Conservation (phyloP, 805 yeast species). For the Tetrapisispora nanseiensis region DNA sequence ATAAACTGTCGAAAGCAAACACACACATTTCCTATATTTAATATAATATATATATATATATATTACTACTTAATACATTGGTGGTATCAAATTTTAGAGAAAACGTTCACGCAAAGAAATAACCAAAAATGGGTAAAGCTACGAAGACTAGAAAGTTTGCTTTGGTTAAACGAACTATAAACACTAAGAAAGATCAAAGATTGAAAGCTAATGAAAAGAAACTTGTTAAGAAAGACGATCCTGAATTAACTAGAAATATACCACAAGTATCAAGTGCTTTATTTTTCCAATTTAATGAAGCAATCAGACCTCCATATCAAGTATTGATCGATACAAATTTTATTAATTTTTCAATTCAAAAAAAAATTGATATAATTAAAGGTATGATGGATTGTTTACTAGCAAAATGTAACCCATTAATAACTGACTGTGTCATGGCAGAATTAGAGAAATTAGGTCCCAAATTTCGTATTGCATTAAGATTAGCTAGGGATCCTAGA, state of each 20-base stretch:
- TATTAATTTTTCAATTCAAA: constrained; percentile 91
- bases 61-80: too few relatives aligned
- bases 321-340: constrained; percentile 93
- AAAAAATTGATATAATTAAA: constrained; percentile 86
- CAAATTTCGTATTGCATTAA: constrained; percentile 83
- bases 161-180: constrained; percentile 74
- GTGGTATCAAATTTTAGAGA: too few relatives aligned
- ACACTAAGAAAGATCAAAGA: constrained; percentile 57
- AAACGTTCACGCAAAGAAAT: too few relatives aligned
- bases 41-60: too few relatives aligned
- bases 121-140: constrained; percentile 75
- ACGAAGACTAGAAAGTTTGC: constrained; percentile 96
- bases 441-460: constrained; percentile 95
- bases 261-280: constrained; percentile 96
- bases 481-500: constrained; percentile 88
- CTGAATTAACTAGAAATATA: constrained; percentile 61
- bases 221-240: constrained; percentile 45
- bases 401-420: constrained; percentile 91
- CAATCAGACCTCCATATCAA: constrained; percentile 97
- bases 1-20: too few relatives aligned
- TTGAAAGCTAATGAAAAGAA: constrained; percentile 35
- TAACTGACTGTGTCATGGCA: constrained; percentile 97
- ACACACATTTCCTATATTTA: too few relatives aligned
- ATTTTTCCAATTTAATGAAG: constrained; percentile 87
- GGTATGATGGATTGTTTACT: constrained; percentile 94